Evolutionary conservation across 768 basidiomycete genomes (phyloP).

Genomic region (Mycena venus): DNA sequence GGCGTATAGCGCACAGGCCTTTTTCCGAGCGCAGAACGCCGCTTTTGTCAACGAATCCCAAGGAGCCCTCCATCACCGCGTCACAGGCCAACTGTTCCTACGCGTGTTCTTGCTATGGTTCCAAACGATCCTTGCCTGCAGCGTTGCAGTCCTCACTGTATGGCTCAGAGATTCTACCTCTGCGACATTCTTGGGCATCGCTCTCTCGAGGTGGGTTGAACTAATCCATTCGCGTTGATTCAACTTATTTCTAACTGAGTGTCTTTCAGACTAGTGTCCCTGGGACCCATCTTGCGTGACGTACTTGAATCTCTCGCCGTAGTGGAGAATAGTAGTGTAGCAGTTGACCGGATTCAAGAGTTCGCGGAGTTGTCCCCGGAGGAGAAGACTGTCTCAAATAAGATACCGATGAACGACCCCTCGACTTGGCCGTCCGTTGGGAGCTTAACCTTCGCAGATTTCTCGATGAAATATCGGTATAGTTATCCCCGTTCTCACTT

Average conservation of each 20-base stretch:
- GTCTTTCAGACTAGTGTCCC: conserved; percentile 14
- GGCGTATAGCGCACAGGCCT: conserved; percentile 16
- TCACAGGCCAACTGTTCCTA: conserved; percentile 22
- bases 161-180: conserved; percentile 21
- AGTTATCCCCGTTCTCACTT: conserved; percentile 10
- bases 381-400: conserved; percentile 7
- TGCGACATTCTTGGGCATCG: conserved; percentile 20
- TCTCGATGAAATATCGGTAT: too few relatives aligned
- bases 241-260: neutral
- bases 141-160: conserved; percentile 21
- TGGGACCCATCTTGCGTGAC: neutral
- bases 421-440: conserved; percentile 19
- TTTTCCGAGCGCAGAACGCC: conserved; percentile 23
- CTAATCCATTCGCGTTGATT: neutral
- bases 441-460: conserved; percentile 13
- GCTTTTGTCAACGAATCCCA: conserved; percentile 21
- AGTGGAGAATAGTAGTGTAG: conserved; percentile 17
- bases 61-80: conserved; percentile 20
- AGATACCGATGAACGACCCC: neutral
- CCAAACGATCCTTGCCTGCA: conserved; percentile 17
- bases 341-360: conserved; percentile 17
- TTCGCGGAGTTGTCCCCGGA: conserved; percentile 16
- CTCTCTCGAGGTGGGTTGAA: conserved; percentile 17
- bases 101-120: too few relatives aligned
- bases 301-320: conserved; percentile 9